Evolutionary conservation across 768 basidiomycete species (phyloP), one percentile per base, ranked within the genome.

Genomic region (Boletus reticulatus): DNA sequence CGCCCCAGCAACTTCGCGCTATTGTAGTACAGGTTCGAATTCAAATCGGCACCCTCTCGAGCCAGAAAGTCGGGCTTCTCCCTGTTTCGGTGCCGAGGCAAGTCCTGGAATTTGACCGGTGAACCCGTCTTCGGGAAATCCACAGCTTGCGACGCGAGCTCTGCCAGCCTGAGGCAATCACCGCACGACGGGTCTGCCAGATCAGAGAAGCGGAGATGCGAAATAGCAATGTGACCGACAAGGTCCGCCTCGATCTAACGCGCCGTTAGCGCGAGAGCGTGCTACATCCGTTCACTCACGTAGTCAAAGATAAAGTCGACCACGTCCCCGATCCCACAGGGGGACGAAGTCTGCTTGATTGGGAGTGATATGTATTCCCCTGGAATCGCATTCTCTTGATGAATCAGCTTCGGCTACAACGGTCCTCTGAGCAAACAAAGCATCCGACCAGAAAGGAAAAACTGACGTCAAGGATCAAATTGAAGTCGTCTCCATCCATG

Each of bases 401-500:
- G 73, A 49, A 70, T 59, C 8, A 78, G 64, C 5, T 66, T 61
- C 34, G 65, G 67, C 75, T 74, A 43, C 43, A 37, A 37, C 13
- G 47, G 0, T 12, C 38, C 44, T 42, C 45, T 55, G 9, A 53
- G 56, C 17, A 24, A 32, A 59, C 54, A 63, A 55, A 50, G 45
- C 49, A 52, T 24, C 12, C n/a, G 37, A 32, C 44, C 32, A 27
- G 31, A 53, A 50, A 16, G 32, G 38, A 41, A 54, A 56, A 9
- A 48, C 64, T 70, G 59, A 78, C 77, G 52, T 78, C 72, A 37
- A 75, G 66, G 44, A 79, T 76, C n/a, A 80, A 39, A 62, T 79
- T 80, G 51, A 78, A 82, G 20, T 78, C 75, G 50, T 81, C 80
- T 6, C 80, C 81, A 58, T 82, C 81, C 44, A 82, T 66, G 65